These are phyloP conservation scores for Venturia effusa DNA, from an alignment of 2,329 filamentous ascomycete genomes.

Conservation along the genomic window DNA sequence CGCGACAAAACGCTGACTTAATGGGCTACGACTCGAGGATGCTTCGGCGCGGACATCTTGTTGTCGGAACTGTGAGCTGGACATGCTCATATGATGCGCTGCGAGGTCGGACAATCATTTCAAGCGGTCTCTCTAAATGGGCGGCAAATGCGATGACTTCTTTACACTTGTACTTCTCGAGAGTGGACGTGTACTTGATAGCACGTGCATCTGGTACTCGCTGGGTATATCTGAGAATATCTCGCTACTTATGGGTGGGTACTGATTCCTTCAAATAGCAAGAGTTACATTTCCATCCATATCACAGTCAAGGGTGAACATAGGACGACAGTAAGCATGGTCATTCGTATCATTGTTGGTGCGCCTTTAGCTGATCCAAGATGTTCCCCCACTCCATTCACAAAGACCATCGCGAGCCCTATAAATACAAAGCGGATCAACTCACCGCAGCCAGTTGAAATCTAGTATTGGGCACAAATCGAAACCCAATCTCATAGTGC, in stretches of 20 bases:
- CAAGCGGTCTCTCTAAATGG: not conserved
- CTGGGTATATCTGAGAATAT: not conserved
- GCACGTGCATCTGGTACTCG: not conserved
- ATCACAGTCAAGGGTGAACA: no score
- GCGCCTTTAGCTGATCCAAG: not conserved
- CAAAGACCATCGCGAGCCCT: not conserved
- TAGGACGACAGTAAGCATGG: not conserved
- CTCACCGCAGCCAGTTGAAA: not conserved
- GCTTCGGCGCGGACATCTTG: not conserved
- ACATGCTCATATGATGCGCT: slow-evolving; percentile 9
- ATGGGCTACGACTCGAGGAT: slow-evolving; percentile 3
- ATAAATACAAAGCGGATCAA: not conserved
- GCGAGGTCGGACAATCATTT: not conserved
- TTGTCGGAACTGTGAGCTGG: slow-evolving; percentile 5
- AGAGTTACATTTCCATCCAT: no score
- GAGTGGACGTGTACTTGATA: not conserved
- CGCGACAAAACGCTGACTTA: slow-evolving; percentile 12
- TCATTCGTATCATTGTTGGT: not conserved
- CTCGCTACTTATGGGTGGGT: not conserved
- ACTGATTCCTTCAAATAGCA: not conserved
- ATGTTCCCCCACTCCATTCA: not conserved
- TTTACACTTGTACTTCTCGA: not conserved
- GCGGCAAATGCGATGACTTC: not conserved
- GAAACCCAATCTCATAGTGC: not conserved
- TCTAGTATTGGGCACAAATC: not conserved